A percentile compares a stretch with the other conserved stretches of the same genome.
Evolutionary conservation across 768 basidiomycete species (phyloP).

Genomic region (Rhizopogon roseolus): DNA sequence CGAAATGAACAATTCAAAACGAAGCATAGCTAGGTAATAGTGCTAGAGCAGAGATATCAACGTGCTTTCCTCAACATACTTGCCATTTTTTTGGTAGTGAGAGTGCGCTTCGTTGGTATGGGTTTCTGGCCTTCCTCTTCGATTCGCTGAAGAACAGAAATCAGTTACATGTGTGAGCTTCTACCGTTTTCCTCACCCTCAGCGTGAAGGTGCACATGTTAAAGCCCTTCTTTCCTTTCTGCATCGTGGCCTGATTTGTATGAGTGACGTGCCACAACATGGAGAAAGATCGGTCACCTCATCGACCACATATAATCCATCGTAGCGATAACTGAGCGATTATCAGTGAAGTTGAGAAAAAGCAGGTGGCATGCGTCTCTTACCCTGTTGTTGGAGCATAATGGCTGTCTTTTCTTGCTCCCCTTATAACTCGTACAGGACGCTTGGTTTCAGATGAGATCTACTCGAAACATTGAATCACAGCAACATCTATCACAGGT

Average conservation of each 20-base stretch:
- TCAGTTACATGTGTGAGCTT: not conserved
- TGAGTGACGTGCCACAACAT: conserved; percentile 1
- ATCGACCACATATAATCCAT: conserved; percentile 26
- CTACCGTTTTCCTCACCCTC: conserved; percentile 10
- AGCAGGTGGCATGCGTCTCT: not conserved
- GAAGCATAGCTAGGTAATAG: not conserved
- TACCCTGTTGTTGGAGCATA: conserved; percentile 22
- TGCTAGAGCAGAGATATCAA: not conserved
- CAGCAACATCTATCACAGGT: not conserved
- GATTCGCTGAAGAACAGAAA: conserved; percentile 18
- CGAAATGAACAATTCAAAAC: not conserved
- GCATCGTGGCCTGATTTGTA: conserved; percentile 11
- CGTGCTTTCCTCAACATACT: conserved; percentile 9
- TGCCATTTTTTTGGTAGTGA: conserved; percentile 5
- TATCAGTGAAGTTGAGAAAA: not conserved
- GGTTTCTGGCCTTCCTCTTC: conserved; percentile 12
- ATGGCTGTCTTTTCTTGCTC: conserved; percentile 10
- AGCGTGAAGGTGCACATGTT: conserved; percentile 27
- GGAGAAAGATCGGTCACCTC: conserved; percentile 7
- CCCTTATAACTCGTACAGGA: conserved; percentile 37
- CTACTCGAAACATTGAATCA: conserved; percentile 11
- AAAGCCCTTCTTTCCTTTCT: conserved; percentile 14
- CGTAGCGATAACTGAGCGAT: conserved; percentile 23
- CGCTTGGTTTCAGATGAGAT: conserved; percentile 21
- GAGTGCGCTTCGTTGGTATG: conserved; percentile 19